phyloP scores from a whole-genome alignment of 768 basidiomycete genomes.

The Leccinum pellstonianum region DNA sequence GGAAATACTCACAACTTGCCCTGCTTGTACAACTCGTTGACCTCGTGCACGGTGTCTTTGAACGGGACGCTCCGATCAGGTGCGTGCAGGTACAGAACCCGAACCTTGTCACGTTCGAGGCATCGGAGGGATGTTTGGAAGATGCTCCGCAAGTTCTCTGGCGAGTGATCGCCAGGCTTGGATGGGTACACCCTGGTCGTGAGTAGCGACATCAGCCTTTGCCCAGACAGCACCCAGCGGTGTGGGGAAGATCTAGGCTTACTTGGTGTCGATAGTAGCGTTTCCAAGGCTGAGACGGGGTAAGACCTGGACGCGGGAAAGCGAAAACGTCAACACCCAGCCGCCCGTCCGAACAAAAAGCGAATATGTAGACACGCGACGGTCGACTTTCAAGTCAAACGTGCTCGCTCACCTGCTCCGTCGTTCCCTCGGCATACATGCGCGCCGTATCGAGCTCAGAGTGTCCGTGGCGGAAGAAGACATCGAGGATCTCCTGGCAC shows the following conservation, averaged over 20 bases:
- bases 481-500: slow-evolving; percentile 46
- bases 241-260: neutral
- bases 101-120: slow-evolving; percentile 45
- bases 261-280: slow-evolving; percentile 52
- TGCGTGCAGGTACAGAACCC: slow-evolving; percentile 57
- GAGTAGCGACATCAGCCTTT: slow-evolving; percentile 5
- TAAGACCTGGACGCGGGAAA: slow-evolving; percentile 31
- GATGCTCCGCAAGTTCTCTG: slow-evolving; percentile 41
- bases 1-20: slow-evolving; percentile 48
- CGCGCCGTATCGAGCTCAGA: slow-evolving; percentile 52
- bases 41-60: slow-evolving; percentile 51
- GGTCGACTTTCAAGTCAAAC: neutral
- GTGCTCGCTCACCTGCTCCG: slow-evolving; percentile 43
- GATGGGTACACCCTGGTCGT: slow-evolving; percentile 39
- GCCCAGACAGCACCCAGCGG: neutral
- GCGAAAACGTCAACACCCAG: neutral
- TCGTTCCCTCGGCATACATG: slow-evolving; percentile 51
- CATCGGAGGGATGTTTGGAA: slow-evolving; percentile 46
- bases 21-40: slow-evolving; percentile 55
- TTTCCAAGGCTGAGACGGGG: slow-evolving; percentile 40
- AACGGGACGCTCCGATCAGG: slow-evolving; percentile 59
- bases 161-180: slow-evolving; percentile 42
- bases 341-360: neutral
- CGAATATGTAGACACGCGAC: neutral
- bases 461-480: slow-evolving; percentile 42